Base-by-base conservation (phyloP, 768 basidiomycete genomes). In the Naganishia vishniacii region DNA sequence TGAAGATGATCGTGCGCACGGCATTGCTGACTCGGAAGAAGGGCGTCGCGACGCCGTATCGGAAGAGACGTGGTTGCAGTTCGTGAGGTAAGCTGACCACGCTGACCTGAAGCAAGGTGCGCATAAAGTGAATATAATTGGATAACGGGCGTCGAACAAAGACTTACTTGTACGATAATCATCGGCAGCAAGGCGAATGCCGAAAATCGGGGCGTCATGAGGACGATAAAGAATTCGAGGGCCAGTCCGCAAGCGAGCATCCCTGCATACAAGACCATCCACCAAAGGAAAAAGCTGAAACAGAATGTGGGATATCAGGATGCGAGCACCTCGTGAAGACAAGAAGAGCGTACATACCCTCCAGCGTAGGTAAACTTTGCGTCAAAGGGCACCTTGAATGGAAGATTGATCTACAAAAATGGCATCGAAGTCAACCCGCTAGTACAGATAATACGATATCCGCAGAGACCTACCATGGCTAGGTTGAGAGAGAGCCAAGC, bases 381-480 rank as follows among this genome's bases (percentile, higher is more conserved):
- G 25, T 69, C 78, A 46, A 81, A 80, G n/a, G 79, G 78, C 15
- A 81, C 69, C 25, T 78, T 72, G 74, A 80, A 82, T 1, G 80
- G 80, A 37, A 82, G 69, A 68, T 73, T 78, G 69, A 82, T 68
- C 67, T 79, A 25, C 31, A 34, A 12, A 0, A n/a, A 41, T 25
- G 25, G 15, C 16, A 16, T 40, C 37, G n/a, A n/a, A 61, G 23
- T 15, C 6, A 32, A 16, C 32, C 26, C 32, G 40, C 34, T 37
- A 45, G 7, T 3, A 23, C 1, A 44, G 20, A n/a, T 6, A 8
- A 40, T 6, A 13, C 0, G 23, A 2, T 41, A 8, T 20, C 6
- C 1, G 18, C 16, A 25, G 25, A 5, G 25, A 51, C 60, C 32
- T 34, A 66, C 62, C 75, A 77, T 77, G n/a, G 80, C 71, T 69